Conservation (phyloP, 208 protist genomes). For the Crithidia thermophila region DNA sequence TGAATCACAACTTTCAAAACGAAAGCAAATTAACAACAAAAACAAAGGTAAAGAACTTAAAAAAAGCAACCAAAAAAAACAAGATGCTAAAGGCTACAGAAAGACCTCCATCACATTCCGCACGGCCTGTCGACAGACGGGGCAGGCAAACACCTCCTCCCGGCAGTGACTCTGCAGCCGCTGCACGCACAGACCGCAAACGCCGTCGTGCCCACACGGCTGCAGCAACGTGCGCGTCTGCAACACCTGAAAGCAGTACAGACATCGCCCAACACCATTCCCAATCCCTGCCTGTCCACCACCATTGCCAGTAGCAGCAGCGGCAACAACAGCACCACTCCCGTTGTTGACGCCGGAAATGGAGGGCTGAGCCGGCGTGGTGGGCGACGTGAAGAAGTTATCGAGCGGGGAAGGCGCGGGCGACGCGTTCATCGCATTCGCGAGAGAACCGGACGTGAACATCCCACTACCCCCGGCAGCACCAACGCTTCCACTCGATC, state of each 20-base stretch:
- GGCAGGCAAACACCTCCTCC: conserved; percentile 55
- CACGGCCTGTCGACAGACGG: conserved; percentile 43
- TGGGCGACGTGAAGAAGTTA: conserved; percentile 19
- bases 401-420: conserved; percentile 25
- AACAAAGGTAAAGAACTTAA: not conserved
- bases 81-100: conserved; percentile 13
- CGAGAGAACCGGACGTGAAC: not conserved
- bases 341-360: not conserved
- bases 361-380: not conserved
- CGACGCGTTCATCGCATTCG: not conserved
- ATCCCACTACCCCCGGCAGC: not conserved
- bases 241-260: conserved; percentile 47
- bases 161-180: conserved; percentile 42
- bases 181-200: conserved; percentile 55
- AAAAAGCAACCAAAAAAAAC: not conserved
- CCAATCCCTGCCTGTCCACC: not conserved
- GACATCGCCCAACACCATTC: conserved; percentile 34
- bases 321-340: no score
- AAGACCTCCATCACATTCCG: conserved; percentile 40
- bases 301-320: not conserved
- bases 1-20: no score
- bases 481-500: no score
- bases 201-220: conserved; percentile 65
- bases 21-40: not conserved
- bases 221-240: conserved; percentile 42